A percentile compares a stretch with the other conserved stretches of the same genome.
Conservation (phyloP, 176 grass and related monocot genomes). For the Areca catechu region DNA sequence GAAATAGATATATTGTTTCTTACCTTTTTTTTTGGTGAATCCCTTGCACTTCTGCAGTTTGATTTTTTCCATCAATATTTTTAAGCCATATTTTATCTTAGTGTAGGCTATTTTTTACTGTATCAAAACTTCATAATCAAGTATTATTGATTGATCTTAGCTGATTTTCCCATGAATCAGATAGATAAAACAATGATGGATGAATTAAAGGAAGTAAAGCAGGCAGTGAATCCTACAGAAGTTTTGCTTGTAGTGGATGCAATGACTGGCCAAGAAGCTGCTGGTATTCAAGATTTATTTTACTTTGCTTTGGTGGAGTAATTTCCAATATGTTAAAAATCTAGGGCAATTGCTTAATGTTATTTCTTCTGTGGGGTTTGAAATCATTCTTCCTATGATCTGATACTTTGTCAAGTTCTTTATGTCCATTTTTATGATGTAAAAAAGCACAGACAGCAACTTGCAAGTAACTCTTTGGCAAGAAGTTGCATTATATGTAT, state of each 20-base stretch:
- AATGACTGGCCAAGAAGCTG: conserved; percentile 99
- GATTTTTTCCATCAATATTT: no score
- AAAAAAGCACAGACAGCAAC: no score
- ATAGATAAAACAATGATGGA: conserved; percentile 94
- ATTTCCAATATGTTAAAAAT: background rate
- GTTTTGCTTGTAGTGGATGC: conserved; percentile 97
- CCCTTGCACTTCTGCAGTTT: no score
- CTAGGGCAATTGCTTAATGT: background rate
- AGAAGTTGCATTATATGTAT: no score
- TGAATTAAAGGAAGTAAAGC: conserved; percentile 94
- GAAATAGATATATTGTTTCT: no score
- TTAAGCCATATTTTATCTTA: no score
- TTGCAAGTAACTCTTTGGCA: no score
- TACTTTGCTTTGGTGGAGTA: background rate
- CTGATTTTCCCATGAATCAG: conserved; percentile 33
- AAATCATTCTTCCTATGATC: no score
- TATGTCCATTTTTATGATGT: no score
- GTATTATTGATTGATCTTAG: background rate
- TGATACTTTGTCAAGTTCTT: no score
- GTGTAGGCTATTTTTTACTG: background rate
- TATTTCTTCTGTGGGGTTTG: background rate
- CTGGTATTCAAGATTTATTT: conserved; percentile 34
- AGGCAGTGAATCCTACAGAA: conserved; percentile 79
- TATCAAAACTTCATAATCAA: background rate
- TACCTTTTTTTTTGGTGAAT: no score